These are phyloP conservation scores for Candida tetrigidarum DNA, from an alignment of 1,139 yeast genomes.

Conservation along the genomic window DNA sequence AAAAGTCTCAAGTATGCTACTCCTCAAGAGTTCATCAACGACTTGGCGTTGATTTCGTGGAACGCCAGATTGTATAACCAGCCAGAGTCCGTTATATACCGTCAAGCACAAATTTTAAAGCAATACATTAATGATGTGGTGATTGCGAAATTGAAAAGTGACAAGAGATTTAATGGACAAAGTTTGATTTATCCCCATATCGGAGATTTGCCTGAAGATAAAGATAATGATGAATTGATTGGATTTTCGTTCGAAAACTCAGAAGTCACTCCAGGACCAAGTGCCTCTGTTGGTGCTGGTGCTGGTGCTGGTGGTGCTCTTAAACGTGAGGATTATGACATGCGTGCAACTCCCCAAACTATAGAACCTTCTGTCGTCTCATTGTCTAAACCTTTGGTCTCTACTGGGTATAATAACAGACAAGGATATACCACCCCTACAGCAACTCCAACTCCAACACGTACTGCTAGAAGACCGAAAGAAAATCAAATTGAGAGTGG, in stretches of 20 bases:
- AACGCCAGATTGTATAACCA: conserved; percentile 87
- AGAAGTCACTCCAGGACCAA: conserved; percentile 10
- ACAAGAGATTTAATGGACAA: conserved; percentile 45
- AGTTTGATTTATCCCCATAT: conserved; percentile 64
- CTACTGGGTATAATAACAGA: conserved; percentile 11
- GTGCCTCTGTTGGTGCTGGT: no score
- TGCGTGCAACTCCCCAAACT: conserved; percentile 18
- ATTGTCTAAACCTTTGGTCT: conserved; percentile 17
- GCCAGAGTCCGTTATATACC: conserved; percentile 66
- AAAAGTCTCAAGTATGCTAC: conserved; percentile 56
- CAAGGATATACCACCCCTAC: conserved; percentile 5
- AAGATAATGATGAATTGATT: conserved; percentile 22
- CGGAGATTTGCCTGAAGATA: conserved; percentile 72
- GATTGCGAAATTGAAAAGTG: conserved; percentile 56
- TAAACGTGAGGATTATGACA: conserved; percentile 16
- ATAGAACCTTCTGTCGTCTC: conserved; percentile 11
- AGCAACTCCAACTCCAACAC: conserved; percentile 6
- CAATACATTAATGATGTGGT: conserved; percentile 55
- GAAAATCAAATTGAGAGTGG: conserved; percentile 49
- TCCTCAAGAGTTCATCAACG: conserved; percentile 73
- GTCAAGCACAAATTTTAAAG: conserved; percentile 75
- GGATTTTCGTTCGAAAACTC: conserved; percentile 13
- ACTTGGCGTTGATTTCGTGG: conserved; percentile 84
- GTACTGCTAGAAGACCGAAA: conserved; percentile 13
- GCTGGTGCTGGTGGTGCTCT: conserved; percentile 7